A percentile compares a stretch with the other conserved stretches of the same genome.
These are phyloP conservation scores for Plantago coronopus DNA, from an alignment of 305 asterid genomes.

Conservation along the genomic window DNA sequence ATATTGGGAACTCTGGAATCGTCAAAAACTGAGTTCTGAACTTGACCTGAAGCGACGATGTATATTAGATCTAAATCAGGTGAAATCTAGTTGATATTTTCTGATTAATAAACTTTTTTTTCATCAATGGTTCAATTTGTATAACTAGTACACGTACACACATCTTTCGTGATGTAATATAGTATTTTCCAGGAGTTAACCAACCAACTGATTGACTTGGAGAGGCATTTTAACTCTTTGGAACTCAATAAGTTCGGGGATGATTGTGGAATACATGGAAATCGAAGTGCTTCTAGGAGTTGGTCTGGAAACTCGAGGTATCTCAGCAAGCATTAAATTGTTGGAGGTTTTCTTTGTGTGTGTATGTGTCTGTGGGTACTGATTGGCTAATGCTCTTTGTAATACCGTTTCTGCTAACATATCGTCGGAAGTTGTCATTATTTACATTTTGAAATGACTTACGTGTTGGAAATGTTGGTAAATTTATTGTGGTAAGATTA, in stretches of 20 bases:
- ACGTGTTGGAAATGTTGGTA: too few species aligned
- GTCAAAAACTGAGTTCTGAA: constrained; percentile 81
- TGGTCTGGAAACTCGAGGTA: constrained; percentile 69
- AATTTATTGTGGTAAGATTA: too few species aligned
- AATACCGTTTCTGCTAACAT: too few species aligned
- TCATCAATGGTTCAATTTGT: constrained; percentile 7
- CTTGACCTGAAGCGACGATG: constrained; percentile 67
- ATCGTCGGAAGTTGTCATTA: too few species aligned
- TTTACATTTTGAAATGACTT: too few species aligned
- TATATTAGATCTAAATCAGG: constrained; percentile 72
- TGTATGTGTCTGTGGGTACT: too few species aligned
- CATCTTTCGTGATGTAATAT: constrained; percentile 3
- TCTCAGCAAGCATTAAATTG: too few species aligned
- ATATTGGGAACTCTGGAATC: constrained; percentile 91
- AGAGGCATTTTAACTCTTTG: constrained; percentile 78
- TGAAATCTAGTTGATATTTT: constrained; percentile 24
- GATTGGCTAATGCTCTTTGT: too few species aligned
- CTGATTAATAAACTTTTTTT: neutral
- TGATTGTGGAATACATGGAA: constrained; percentile 39
- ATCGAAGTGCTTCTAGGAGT: constrained; percentile 41
- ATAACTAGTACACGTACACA: constrained; percentile 24
- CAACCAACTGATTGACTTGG: constrained; percentile 79
- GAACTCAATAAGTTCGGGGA: constrained; percentile 81
- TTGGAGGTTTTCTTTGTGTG: too few species aligned
- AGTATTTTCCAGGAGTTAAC: constrained; percentile 54